phyloP scores from a whole-genome alignment of 1,139 yeast genomes.

The Sporopachydermia cereana region DNA sequence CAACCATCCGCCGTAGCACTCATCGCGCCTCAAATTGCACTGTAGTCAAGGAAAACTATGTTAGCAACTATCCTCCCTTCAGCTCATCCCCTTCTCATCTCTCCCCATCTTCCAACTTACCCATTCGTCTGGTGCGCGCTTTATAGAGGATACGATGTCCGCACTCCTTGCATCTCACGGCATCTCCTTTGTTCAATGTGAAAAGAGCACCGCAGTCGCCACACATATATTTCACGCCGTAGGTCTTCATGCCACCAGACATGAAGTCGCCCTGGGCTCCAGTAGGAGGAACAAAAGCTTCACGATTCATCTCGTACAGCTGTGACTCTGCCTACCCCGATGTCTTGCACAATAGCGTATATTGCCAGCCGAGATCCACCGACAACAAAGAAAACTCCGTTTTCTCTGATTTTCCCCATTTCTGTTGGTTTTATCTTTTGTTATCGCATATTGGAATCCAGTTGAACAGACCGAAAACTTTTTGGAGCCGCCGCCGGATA shows the following conservation, averaged over 20 bases:
- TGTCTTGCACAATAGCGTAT: too few species aligned
- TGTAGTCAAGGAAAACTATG: too few species aligned
- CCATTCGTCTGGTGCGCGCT: slow-evolving; percentile 96
- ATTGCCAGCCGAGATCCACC: too few species aligned
- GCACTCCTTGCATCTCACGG: slow-evolving; percentile 96
- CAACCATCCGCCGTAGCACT: slow-evolving; percentile 10
- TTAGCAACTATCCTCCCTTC: neutral
- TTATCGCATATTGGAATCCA: too few species aligned
- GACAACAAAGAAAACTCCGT: too few species aligned
- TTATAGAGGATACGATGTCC: slow-evolving; percentile 96
- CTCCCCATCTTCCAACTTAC: slow-evolving; percentile 29
- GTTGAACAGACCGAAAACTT: too few species aligned
- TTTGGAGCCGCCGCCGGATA: too few species aligned
- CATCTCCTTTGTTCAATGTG: slow-evolving; percentile 84
- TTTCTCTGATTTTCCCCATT: too few species aligned
- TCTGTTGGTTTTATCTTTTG: too few species aligned
- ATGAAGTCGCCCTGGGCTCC: slow-evolving; percentile 2
- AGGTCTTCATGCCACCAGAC: slow-evolving; percentile 55
- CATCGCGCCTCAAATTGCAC: slow-evolving; percentile 61
- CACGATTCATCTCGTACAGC: slow-evolving; percentile 44
- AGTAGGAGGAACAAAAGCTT: slow-evolving; percentile 86
- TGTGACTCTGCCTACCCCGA: too few species aligned
- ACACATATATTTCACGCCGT: slow-evolving; percentile 88
- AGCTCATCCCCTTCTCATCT: neutral
- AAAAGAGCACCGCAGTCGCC: slow-evolving; percentile 93